phyloP scores from a whole-genome alignment of 2,329 filamentous ascomycete species.

The Westerdykella sp. region DNA sequence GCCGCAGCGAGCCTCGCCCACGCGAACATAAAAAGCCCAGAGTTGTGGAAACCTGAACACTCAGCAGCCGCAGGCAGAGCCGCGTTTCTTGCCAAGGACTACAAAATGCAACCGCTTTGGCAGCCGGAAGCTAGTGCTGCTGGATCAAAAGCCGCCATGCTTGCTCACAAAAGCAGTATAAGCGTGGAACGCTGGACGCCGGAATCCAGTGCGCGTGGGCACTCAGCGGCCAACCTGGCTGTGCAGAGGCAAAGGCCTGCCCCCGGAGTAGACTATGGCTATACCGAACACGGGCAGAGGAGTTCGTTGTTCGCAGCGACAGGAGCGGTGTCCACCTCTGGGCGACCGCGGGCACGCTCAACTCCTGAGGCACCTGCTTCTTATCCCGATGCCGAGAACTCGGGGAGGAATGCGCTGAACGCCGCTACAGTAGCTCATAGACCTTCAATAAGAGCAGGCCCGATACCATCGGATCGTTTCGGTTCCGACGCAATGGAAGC shows the following conservation, averaged over 20 bases:
- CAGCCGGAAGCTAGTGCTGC: slow-evolving; percentile 58
- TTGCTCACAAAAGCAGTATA: slow-evolving; percentile 53
- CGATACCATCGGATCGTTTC: slow-evolving; percentile 33
- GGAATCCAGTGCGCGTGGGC: slow-evolving; percentile 48
- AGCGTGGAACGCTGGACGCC: slow-evolving; percentile 50
- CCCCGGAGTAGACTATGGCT: slow-evolving; percentile 43
- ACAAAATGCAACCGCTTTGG: slow-evolving; percentile 57
- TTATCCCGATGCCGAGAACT: slow-evolving; percentile 54
- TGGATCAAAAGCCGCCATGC: slow-evolving; percentile 67
- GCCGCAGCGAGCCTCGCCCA: slow-evolving; percentile 71
- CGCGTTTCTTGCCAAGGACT: slow-evolving; percentile 54
- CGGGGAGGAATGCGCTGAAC: slow-evolving; percentile 62
- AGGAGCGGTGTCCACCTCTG: slow-evolving; percentile 58
- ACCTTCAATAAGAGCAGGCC: slow-evolving; percentile 17
- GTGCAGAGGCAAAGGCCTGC: slow-evolving; percentile 50
- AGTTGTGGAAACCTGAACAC: slow-evolving; percentile 60
- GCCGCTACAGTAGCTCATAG: slow-evolving; percentile 65
- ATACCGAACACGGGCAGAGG: slow-evolving; percentile 49
- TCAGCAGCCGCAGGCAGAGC: slow-evolving; percentile 53
- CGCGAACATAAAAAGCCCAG: slow-evolving; percentile 58
- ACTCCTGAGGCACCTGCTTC: slow-evolving; percentile 42
- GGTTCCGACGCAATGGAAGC: slow-evolving; percentile 51
- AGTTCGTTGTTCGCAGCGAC: slow-evolving; percentile 70
- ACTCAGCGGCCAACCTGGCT: slow-evolving; percentile 65
- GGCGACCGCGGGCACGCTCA: slow-evolving; percentile 59